Evolutionary conservation across 1,139 yeast genomes (phyloP), one percentile per base, ranked within the genome.

Genomic region (Yamadazyma triangularis): DNA sequence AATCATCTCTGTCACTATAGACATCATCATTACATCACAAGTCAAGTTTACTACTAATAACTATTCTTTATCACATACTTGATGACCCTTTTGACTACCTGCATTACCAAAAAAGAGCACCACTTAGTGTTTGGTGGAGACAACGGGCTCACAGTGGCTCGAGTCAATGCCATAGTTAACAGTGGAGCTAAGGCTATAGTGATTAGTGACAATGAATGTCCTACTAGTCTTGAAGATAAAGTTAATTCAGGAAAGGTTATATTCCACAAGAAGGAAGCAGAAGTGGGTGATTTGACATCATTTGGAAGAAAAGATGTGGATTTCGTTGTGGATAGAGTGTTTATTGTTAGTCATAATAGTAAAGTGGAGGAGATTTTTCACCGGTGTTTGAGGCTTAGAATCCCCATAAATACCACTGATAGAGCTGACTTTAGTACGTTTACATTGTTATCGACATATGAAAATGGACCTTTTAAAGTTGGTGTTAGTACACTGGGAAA

Each of bases 401-500:
- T 89, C 4, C 96, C 96, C 0, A 67, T 89, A 24, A 88, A 88
- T 49, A 80, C 83, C 0, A 73, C 84, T 1, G 95, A 87, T 45
- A 70, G 77, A 5, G 79, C 89, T 0, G 78, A 78, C 25, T 64
- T 70, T 24, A 84, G 94, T 34, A 75, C 89, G 0, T 89, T 89
- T 51, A 77, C 93, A 0, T 53, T 88, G 35, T 62, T 87, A 23
- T 85, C 96, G 0, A 77, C 91, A 0, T 75, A 73, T 49, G 59
- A 63, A 1, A 77, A 80, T 33, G 94, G 94, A 2, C 79, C 76
- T 38, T 77, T 89, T 56, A 93, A 85, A 53, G 47, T 89, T 31
- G 95, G 95, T 0, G 77, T 89, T 4, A 79, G 93, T 7, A 89
- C 97, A 0, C 73, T 79, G 23, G 95, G 96, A 0, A 84, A 84